Base-by-base conservation (phyloP, 116 monocot species). In the Thalassia testudinum region DNA sequence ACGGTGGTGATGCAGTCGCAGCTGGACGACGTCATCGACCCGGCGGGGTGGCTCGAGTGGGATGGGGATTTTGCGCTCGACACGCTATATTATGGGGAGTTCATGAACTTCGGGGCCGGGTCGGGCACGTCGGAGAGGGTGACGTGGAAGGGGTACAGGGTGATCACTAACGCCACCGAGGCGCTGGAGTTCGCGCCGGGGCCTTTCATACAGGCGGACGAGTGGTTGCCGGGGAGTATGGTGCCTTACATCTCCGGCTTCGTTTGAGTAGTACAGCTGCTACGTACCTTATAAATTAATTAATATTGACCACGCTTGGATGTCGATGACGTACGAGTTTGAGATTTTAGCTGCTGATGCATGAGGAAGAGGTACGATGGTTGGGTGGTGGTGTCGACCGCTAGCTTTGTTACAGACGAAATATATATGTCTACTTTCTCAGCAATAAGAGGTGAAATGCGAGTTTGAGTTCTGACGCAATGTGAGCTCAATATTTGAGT, bases 51-150 rank as follows among this genome's bases (percentile, higher is more conserved):
- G 72, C 27, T 66, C 7, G 54, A 59, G 48, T 72, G 72, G 72
- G 21, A 60, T 6, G 72, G 72, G 28, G 24, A 37, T n/a, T 72
- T 66, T 26, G 72, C 72, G n/a, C 40, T 72, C 60, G 47, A 17
- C 27, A 72, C 72, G 0, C 47, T 72, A 16, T 72, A 66, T 50
- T 72, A 72, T 20, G 60, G 66, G 1, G 72, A 72, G 66, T 72
- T 57, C 30, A 27, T 11, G 42, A 72, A 72, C 50, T 30, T 26
- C 5, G 72, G 72, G 0, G 56, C 51, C 1, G 66, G 72, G 2
- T 60, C 72, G 1, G 25, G 62, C 34, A 72, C 72, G n/a, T 43
- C 61, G 0, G 13, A 13, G 1, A 28, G 72, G 23, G 72, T 73
- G 1, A 62, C 15, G 0, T 73, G 73, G 73, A 56, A 66, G 0